Evolutionary conservation across 2,329 filamentous ascomycete genomes (phyloP).

Genomic region (Sporothrix dimorphospora): DNA sequence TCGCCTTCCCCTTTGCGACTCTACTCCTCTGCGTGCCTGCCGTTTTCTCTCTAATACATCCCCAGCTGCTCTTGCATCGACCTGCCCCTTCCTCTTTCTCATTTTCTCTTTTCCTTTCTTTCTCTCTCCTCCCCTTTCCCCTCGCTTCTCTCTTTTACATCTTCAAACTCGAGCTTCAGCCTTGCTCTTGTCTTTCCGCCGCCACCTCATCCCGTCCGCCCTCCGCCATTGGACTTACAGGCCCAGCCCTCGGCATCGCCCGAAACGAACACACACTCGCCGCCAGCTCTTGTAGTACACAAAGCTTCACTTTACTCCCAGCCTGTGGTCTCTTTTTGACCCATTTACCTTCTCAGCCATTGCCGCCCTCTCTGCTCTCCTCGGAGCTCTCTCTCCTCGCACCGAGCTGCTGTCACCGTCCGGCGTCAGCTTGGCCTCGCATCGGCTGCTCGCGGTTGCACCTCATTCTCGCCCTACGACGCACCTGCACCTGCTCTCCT

Average conservation of each 20-base stretch:
- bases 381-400: background rate
- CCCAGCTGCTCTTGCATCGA: background rate
- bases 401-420: background rate
- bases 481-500: background rate
- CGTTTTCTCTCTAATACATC: background rate
- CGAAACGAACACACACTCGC: background rate
- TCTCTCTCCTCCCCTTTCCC: background rate
- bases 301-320: background rate
- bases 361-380: background rate
- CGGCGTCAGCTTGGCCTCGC: slow-evolving; percentile 3
- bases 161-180: background rate
- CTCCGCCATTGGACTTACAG: background rate
- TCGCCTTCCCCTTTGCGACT: slow-evolving; percentile 8
- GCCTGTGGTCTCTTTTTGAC: background rate
- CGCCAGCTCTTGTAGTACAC: background rate
- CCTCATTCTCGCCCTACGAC: background rate
- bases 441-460: slow-evolving; percentile 6
- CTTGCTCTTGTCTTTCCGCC: slow-evolving; percentile 1
- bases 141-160: background rate
- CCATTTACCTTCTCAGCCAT: background rate
- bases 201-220: background rate
- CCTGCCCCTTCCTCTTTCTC: background rate
- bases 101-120: background rate
- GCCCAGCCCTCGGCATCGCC: background rate
- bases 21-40: background rate